Evolutionary conservation across 2,329 filamentous ascomycete species (phyloP), one percentile per base, ranked within the genome.

Genomic region (Ophiosphaerella narmari): DNA sequence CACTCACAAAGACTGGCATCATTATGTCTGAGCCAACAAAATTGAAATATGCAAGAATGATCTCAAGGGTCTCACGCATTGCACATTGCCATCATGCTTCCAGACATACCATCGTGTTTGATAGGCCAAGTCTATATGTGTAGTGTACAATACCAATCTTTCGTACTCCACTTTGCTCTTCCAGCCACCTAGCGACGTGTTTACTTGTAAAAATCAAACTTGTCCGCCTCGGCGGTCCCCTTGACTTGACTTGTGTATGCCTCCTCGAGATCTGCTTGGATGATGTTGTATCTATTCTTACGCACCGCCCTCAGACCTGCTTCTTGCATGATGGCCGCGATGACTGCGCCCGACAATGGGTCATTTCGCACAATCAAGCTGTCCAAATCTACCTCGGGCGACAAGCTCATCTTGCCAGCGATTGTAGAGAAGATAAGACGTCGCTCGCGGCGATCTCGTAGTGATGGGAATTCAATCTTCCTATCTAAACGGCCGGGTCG

Each of bases 281-380:
- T 97, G 74, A 99, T 99, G 77, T 99, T 97, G 78, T 99, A 99
- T 67, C 94, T 82, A 78, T 99, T 97, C 86, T 97, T 97, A 67
- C 93, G 84, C 59, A 97, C 93, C 23, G 93, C 93, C 61, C 92
- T 85, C 63, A 99, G 81, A 61, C 94, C 94, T 29, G 94, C 94
- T 78, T 99, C 94, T 76, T 99, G 94, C 94, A 99, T 99, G 72
- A 99, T 96, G 43, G 94, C 94, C 40, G 94, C 92, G 72, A 99
- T 99, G 65, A 99, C 88, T 49, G 94, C 94, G 65, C 94, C 94
- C 41, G 90, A 95, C 41, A 99, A 80, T 2, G 94, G 94, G 72
- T 99, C 94, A 71, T 97, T 99, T 67, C 94, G 86, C 60, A 97
- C 91, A 68, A 99, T 99, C 68, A 99, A 80, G 60, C 89, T 94